These are phyloP conservation scores for Entomophthora muscae DNA, from an alignment of 371 early-diverging fungal genomes.

Conservation along the genomic window DNA sequence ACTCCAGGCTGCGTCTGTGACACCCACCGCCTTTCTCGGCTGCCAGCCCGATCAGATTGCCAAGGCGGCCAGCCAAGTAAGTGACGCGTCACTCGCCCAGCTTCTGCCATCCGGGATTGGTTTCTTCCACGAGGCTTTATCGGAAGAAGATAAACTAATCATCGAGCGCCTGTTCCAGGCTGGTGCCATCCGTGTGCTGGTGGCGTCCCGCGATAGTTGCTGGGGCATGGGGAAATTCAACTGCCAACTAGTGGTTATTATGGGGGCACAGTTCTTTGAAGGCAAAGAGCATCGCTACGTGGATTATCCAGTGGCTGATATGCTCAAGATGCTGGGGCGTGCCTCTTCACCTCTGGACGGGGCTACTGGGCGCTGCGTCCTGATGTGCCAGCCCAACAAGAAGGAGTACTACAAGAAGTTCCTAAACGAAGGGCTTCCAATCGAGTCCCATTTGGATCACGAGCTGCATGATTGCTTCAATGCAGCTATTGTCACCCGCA, in stretches of 20 bases:
- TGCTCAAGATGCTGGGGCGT: slow-evolving; percentile 92
- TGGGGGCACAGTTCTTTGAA: slow-evolving; percentile 91
- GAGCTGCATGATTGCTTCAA: slow-evolving; percentile 88
- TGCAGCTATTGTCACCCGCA: slow-evolving; percentile 83
- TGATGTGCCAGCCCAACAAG: slow-evolving; percentile 87
- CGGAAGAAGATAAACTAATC: slow-evolving; percentile 42
- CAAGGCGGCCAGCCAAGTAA: slow-evolving; percentile 35
- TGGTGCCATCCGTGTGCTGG: slow-evolving; percentile 72
- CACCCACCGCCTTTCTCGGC: slow-evolving; percentile 48
- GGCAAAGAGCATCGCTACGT: slow-evolving; percentile 88
- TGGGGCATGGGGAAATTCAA: slow-evolving; percentile 63
- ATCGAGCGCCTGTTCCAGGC: slow-evolving; percentile 58
- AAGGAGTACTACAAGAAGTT: slow-evolving; percentile 95
- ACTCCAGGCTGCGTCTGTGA: slow-evolving; percentile 41
- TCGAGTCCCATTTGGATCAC: slow-evolving; percentile 84
- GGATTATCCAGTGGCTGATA: slow-evolving; percentile 85
- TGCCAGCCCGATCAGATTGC: slow-evolving; percentile 42
- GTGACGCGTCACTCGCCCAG: slow-evolving; percentile 53
- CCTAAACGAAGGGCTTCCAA: slow-evolving; percentile 81
- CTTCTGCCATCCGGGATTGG: slow-evolving; percentile 70
- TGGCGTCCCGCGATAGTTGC: slow-evolving; percentile 77
- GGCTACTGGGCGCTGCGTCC: slow-evolving; percentile 60
- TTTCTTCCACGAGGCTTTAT: slow-evolving; percentile 76
- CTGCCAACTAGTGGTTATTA: slow-evolving; percentile 72
- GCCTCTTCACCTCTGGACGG: slow-evolving; percentile 51